Evolutionary conservation across 208 protist species (phyloP), one percentile per base, ranked within the genome.

Genomic region (Endotrypanum monterogeii): DNA sequence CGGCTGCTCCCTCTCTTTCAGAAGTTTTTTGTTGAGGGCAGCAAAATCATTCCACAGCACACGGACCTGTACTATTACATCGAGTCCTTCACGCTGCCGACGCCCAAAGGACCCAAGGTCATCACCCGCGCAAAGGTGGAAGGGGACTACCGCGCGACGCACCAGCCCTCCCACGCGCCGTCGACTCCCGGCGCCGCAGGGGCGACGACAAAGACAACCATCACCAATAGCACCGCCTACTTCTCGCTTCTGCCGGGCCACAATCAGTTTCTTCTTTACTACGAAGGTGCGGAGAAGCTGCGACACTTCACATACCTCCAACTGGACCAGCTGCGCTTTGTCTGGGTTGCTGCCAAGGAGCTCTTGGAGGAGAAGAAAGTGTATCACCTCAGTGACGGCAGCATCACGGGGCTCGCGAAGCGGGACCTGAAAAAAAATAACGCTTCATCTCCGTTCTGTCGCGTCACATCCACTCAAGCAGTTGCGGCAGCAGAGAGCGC

Each of bases 351-450:
- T 20, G 79, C 87, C 78, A 85, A 85, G 81, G 90, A 93, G 76
- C 71, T 95, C 57, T 18, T 95, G 30, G 84, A 89, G 35, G 81
- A 86, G 48, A 75, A 79, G 68, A 91, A 91, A 63, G 79, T 86
- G 1, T 85, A 80, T 46, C 76, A 92, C 46, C 74, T 82, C 32
- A 71, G 74, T 60, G 83, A 93, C 48, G 90, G 90, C 41, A 82
- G 69, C n/a, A 79, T 92, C 25, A 93, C 88, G 4, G 86, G 84
- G 12, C 76, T 91, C 18, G 88, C 90, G 6, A 54, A 55, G 72
- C 84, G 88, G 1, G 90, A 95, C 65, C 63, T 93, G 28, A 87
- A 87, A 72, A 90, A 93, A 56, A 92, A 93, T 69, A 90, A 90
- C 71, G 52, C 54, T 35, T 41, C 41, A 25, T 76, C 71, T 39